phyloP scores from a whole-genome alignment of 768 basidiomycete species.

The Filobasidium floriforme region DNA sequence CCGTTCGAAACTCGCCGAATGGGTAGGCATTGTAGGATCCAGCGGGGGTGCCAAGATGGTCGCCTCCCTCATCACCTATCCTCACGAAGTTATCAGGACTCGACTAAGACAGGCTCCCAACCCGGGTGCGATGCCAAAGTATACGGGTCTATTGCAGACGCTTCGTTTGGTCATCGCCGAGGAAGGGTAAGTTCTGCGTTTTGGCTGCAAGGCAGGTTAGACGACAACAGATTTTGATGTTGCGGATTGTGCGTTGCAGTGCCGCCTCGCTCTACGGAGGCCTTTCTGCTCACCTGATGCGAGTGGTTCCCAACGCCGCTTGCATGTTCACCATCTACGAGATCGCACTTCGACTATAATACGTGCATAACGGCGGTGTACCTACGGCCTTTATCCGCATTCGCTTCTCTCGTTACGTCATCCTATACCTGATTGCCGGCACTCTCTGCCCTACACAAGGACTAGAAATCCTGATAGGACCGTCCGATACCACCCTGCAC shows the following conservation, averaged over 20 bases:
- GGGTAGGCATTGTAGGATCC: conserved; percentile 75
- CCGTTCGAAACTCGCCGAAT: conserved; percentile 49
- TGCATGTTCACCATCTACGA: conserved; percentile 98
- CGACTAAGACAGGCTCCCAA: conserved; percentile 80
- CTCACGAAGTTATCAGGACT: conserved; percentile 93
- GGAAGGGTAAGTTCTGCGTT: conserved; percentile 52
- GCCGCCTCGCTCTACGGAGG: conserved; percentile 79
- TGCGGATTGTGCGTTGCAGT: conserved; percentile 37
- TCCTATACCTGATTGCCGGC: too few species aligned
- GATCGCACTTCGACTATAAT: conserved; percentile 45
- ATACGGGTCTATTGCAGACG: conserved; percentile 78
- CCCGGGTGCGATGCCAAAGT: conserved; percentile 63
- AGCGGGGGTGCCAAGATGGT: conserved; percentile 90
- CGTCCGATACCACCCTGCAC: too few species aligned
- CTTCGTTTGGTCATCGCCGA: conserved; percentile 75
- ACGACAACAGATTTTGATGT: not conserved
- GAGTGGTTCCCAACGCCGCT: conserved; percentile 92
- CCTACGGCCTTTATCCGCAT: not conserved
- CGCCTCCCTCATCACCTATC: conserved; percentile 91
- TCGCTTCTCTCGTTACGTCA: too few species aligned
- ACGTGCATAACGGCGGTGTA: not conserved
- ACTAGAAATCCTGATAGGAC: too few species aligned
- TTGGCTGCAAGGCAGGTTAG: not conserved
- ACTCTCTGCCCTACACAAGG: too few species aligned
- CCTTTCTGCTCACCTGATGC: conserved; percentile 86